A percentile compares a stretch with the other conserved stretches of the same genome.
Conservation (phyloP, 768 basidiomycete genomes). For the Lactarius vividus region DNA sequence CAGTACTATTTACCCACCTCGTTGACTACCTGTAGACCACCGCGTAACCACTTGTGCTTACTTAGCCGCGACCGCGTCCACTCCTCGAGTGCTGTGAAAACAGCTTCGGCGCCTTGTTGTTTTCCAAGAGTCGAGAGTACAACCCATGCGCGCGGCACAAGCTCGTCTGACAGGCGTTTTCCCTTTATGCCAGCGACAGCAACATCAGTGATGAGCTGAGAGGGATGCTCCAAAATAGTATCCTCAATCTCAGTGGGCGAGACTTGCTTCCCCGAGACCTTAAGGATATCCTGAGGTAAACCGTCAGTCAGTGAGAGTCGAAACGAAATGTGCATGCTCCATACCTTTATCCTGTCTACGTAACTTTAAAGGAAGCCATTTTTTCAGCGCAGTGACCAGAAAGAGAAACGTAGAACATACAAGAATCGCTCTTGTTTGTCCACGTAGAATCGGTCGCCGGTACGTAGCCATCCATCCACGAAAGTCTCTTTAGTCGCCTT, state of each 20-base stretch:
- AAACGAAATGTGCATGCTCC: neutral
- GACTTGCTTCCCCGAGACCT: constrained; percentile 77
- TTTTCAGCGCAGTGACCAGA: neutral
- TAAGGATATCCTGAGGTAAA: constrained; percentile 62
- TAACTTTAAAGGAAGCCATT: constrained; percentile 43
- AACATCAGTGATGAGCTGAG: constrained; percentile 51
- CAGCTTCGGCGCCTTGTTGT: constrained; percentile 41
- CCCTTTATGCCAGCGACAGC: constrained; percentile 74
- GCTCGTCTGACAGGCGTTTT: constrained; percentile 68
- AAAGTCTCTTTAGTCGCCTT: constrained; percentile 67
- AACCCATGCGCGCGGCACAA: constrained; percentile 75
- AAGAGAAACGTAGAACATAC: constrained; percentile 39
- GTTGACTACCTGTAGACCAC: constrained; percentile 63
- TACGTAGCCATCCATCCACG: constrained; percentile 65
- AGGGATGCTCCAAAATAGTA: constrained; percentile 58
- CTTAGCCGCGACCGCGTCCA: constrained; percentile 67
- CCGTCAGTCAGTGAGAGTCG: neutral
- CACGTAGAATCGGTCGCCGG: constrained; percentile 67
- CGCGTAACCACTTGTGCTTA: constrained; percentile 74
- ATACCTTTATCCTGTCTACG: constrained; percentile 73
- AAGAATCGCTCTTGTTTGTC: constrained; percentile 63
- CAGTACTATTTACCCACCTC: constrained; percentile 41
- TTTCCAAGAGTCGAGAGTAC: constrained; percentile 59
- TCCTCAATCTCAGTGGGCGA: constrained; percentile 79
- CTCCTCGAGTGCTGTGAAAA: constrained; percentile 47